phyloP scores from a whole-genome alignment of 768 basidiomycete genomes.

The Russula compacta region DNA sequence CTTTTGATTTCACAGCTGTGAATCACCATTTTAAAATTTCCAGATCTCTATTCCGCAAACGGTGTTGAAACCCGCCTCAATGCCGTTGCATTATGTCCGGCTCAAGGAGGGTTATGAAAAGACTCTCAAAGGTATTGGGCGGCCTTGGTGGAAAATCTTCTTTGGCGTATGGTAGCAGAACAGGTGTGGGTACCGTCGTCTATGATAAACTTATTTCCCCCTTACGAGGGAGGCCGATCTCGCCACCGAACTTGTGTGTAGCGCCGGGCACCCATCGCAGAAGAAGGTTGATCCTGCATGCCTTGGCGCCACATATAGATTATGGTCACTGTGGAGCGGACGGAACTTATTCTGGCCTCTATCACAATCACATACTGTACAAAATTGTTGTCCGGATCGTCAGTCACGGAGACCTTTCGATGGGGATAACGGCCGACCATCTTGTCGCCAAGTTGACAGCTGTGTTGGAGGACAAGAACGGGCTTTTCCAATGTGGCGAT shows the following conservation, averaged over 20 bases:
- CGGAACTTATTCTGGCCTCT: neutral
- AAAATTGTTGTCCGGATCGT: neutral
- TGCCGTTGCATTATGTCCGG: slow-evolving; percentile 63
- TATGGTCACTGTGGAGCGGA: neutral
- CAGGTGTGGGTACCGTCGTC: neutral
- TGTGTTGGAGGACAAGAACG: neutral
- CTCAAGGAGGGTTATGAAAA: slow-evolving; percentile 68
- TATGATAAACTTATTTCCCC: neutral
- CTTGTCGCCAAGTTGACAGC: neutral
- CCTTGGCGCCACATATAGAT: neutral
- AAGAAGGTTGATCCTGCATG: neutral
- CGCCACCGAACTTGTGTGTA: neutral
- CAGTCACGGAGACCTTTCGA: neutral
- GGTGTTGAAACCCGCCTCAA: slow-evolving; percentile 59
- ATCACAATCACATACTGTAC: neutral
- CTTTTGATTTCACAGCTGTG: neutral
- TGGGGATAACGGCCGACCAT: neutral
- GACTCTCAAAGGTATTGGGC: slow-evolving; percentile 62
- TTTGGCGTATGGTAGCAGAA: slow-evolving; percentile 60
- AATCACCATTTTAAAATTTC: neutral
- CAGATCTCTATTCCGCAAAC: slow-evolving; percentile 62
- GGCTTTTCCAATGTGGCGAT: slow-evolving; percentile 10
- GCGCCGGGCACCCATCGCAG: neutral
- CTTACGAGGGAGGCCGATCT: too few relatives aligned
- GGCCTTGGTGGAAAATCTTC: slow-evolving; percentile 82